Evolutionary conservation across 2,329 filamentous ascomycete genomes (phyloP).

Genomic region (Diaporthe sp.): DNA sequence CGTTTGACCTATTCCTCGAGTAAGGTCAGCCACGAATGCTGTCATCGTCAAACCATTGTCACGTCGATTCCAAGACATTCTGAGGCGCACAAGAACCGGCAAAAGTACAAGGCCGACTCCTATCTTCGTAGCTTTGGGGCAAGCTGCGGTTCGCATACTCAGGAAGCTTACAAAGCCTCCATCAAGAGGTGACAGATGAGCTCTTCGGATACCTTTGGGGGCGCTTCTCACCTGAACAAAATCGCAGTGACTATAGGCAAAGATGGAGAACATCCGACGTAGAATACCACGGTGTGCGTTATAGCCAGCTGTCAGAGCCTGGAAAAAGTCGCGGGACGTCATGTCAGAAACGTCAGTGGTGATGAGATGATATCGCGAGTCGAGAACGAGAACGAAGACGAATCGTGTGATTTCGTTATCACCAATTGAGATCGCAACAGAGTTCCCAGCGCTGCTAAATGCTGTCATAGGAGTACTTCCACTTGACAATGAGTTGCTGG

Average conservation of each 20-base stretch:
- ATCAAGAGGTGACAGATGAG: neutral
- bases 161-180: neutral
- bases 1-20: neutral
- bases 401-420: neutral
- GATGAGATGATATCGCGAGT: neutral
- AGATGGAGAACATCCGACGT: neutral
- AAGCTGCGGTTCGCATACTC: neutral
- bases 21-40: neutral
- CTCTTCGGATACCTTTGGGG: neutral
- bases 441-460: neutral
- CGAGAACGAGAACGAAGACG: neutral
- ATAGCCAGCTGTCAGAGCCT: neutral
- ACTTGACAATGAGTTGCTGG: neutral
- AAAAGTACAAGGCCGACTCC: neutral
- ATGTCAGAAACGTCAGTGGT: neutral
- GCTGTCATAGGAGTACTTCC: neutral
- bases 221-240: neutral
- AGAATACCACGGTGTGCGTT: neutral
- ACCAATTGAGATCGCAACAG: neutral
- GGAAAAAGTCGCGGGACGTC: neutral
- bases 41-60: neutral
- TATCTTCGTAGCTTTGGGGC: neutral
- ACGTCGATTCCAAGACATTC: neutral
- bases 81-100: neutral
- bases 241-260: neutral